These are phyloP conservation scores for Tillandsia leiboldiana DNA, from an alignment of 176 grass and related monocot species.

Conservation along the genomic window DNA sequence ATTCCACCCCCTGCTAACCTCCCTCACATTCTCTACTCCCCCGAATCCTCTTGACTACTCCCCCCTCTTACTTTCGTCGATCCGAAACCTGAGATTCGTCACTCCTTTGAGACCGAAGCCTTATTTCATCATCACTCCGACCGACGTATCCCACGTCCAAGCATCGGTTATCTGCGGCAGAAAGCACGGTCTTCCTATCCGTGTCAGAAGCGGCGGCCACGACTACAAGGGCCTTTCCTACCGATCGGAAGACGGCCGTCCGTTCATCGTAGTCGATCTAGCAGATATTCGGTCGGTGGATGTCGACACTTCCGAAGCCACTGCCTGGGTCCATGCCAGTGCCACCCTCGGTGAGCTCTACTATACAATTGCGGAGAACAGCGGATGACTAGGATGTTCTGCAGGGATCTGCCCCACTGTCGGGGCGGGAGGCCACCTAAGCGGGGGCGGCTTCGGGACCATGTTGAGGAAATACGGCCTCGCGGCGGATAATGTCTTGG, in stretches of 20 bases:
- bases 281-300: slow-evolving; percentile 21
- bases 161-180: slow-evolving; percentile 38
- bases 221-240: slow-evolving; percentile 73
- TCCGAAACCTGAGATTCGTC: slow-evolving; percentile 58
- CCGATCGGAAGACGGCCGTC: slow-evolving; percentile 18
- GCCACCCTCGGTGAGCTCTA: slow-evolving; percentile 59
- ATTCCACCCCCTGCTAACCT: slow-evolving; percentile 26
- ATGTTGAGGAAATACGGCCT: slow-evolving; percentile 48
- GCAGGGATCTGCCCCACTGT: slow-evolving; percentile 52
- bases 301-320: slow-evolving; percentile 20
- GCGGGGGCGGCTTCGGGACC: slow-evolving; percentile 46
- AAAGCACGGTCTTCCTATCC: slow-evolving; percentile 20
- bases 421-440: slow-evolving; percentile 49
- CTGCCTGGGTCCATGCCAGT: slow-evolving; percentile 29
- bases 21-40: slow-evolving; percentile 25
- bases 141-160: slow-evolving; percentile 15
- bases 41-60: slow-evolving; percentile 16
- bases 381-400: slow-evolving; percentile 30
- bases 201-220: slow-evolving; percentile 50
- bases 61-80: slow-evolving; percentile 33
- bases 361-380: slow-evolving; percentile 30
- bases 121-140: slow-evolving; percentile 36
- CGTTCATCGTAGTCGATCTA: slow-evolving; percentile 48
- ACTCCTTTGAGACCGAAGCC: slow-evolving; percentile 18
- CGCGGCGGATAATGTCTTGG: slow-evolving; percentile 47